These are phyloP conservation scores for Trametes elegans DNA, from an alignment of 768 basidiomycete genomes.

Conservation along the genomic window DNA sequence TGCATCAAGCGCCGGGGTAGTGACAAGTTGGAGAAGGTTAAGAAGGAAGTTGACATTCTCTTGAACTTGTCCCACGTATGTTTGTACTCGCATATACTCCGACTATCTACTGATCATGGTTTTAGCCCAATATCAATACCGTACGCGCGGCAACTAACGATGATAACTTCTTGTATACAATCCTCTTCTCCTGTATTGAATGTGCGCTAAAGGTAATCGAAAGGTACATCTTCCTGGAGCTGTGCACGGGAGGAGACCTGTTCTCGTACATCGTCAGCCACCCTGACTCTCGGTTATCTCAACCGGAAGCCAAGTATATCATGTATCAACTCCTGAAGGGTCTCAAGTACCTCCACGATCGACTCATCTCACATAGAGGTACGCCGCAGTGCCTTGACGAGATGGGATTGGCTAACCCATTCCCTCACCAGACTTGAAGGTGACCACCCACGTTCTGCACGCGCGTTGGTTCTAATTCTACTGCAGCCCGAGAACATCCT, in stretches of 20 bases:
- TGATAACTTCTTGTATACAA: constrained; percentile 24
- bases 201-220: not conserved
- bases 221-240: constrained; percentile 81
- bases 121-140: constrained; percentile 78
- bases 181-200: not conserved
- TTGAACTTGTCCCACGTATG: constrained; percentile 70
- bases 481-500: constrained; percentile 84
- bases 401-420: not conserved
- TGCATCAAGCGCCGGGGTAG: constrained; percentile 66
- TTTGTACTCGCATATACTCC: not conserved
- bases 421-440: constrained; percentile 63
- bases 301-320: constrained; percentile 82
- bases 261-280: constrained; percentile 79
- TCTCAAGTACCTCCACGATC: constrained; percentile 67
- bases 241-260: constrained; percentile 86
- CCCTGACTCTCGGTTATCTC: constrained; percentile 55
- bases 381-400: constrained; percentile 17
- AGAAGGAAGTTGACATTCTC: constrained; percentile 79
- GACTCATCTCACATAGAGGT: constrained; percentile 80
- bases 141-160: constrained; percentile 59
- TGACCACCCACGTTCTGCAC: constrained; percentile 17
- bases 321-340: constrained; percentile 78
- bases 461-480: not conserved
- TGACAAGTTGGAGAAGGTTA: constrained; percentile 56
- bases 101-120: not conserved